phyloP scores from a whole-genome alignment of 1,139 yeast genomes.

The Suhomyces terraborum region DNA sequence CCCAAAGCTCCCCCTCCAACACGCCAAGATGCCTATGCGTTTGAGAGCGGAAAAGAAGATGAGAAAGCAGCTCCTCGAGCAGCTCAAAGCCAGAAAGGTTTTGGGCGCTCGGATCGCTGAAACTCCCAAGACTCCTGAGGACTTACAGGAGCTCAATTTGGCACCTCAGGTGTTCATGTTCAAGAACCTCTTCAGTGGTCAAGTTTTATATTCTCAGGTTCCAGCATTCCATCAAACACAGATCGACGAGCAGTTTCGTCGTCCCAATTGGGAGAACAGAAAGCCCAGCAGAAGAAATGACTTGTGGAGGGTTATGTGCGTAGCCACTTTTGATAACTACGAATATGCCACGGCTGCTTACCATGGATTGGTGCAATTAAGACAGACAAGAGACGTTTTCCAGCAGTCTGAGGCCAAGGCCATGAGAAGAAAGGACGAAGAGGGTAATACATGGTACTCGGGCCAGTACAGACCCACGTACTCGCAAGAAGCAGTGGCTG shows the following conservation, averaged over 20 bases:
- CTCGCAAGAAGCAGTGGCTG: constrained; percentile 91
- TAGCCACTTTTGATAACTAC: constrained; percentile 67
- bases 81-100: constrained; percentile 46
- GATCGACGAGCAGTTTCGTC: constrained; percentile 66
- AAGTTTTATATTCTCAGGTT: constrained; percentile 84
- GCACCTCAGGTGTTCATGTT: constrained; percentile 85
- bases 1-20: constrained; percentile 3
- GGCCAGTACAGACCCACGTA: constrained; percentile 90
- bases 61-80: constrained; percentile 53
- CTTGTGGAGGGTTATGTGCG: constrained; percentile 90
- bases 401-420: constrained; percentile 61
- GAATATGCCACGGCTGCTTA: constrained; percentile 74
- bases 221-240: constrained; percentile 73
- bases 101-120: constrained; percentile 49
- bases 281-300: constrained; percentile 80
- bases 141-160: constrained; percentile 41
- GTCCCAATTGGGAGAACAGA: constrained; percentile 89
- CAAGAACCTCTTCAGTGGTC: constrained; percentile 86
- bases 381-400: constrained; percentile 67
- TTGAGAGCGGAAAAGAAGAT: constrained; percentile 52
- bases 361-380: constrained; percentile 70
- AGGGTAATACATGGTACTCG: constrained; percentile 81
- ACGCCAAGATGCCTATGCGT: constrained; percentile 45
- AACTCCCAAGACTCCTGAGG: constrained; percentile 38
- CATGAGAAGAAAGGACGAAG: constrained; percentile 71